Evolutionary conservation across 2,329 filamentous ascomycete genomes (phyloP), one percentile per base, ranked within the genome.

Genomic region (Amauroascus verrucosus): DNA sequence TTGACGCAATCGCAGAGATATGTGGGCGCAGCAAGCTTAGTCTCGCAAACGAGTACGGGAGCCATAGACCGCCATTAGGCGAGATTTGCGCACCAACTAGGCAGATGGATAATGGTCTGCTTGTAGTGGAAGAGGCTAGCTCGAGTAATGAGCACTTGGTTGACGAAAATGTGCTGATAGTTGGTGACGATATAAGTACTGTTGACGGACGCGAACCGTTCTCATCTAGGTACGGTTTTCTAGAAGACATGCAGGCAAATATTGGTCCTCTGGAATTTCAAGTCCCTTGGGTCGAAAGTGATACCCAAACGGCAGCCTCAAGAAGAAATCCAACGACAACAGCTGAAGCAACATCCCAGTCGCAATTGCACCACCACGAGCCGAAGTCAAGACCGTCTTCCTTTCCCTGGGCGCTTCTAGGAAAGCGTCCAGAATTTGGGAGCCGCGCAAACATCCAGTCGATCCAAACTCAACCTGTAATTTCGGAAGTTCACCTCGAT

Each of bases 1-100:
- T 83, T 51, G 77, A 82, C 61, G 77, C 78, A 14, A 83, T 83
- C 59, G 79, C 80, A 22, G 78, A 82, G 60, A 82, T 83, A 56
- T 81, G 78, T 59, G 80, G 80, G 2, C 72, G 78, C 55, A 83
- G 78, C 64, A 76, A 75, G 58, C 68, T 82, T 61, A 82, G 79
- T 59, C 67, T 83, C 55, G 79, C 80, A 8, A 79, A 83, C 60
- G 79, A 83, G 62, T 81, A 83, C 62, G 76, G 74, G 32, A 78
- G 79, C 41, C 80, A 83, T 64, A 73, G 82, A 33, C 80, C 80
- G 20, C 80, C 80, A 0, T 69, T 81, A 52, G 79, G 79, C 37
- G 79, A 82, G 63, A 80, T 82, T 57, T 66, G 67, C 40, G 69
- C 67, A 32, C 62, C 66, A 8, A 52, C 63, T 6, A 59, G 65